These are phyloP conservation scores for Laguncularia racemosa DNA, from an alignment of 345 rosid genomes.

Conservation along the genomic window DNA sequence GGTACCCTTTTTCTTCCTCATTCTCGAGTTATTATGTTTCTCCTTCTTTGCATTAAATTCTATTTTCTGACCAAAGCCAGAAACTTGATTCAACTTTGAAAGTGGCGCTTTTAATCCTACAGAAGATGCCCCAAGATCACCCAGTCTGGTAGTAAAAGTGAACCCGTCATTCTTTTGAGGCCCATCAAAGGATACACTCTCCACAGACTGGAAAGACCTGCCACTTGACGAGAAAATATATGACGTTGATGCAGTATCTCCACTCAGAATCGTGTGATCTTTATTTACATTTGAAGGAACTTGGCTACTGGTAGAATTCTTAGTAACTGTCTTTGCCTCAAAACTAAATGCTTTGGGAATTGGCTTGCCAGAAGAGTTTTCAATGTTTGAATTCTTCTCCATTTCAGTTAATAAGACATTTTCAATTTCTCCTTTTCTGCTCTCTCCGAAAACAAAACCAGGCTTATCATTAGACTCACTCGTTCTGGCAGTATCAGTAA, in stretches of 20 bases:
- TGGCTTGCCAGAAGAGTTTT: constrained; percentile 22
- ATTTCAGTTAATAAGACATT: constrained; percentile 38
- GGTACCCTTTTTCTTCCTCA: constrained; percentile 58
- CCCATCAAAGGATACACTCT: constrained; percentile 11
- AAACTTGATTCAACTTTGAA: constrained; percentile 30
- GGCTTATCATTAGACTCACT: constrained; percentile 10
- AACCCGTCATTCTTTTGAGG: constrained; percentile 23
- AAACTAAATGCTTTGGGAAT: constrained; percentile 24
- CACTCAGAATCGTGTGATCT: constrained; percentile 7
- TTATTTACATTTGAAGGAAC: constrained; percentile 19
- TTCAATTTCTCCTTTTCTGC: constrained; percentile 34
- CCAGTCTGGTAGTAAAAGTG: constrained; percentile 29
- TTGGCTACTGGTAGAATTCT: constrained; percentile 16
- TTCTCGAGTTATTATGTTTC: constrained; percentile 26
- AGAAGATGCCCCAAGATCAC: constrained; percentile 18
- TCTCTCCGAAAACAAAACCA: constrained; percentile 14
- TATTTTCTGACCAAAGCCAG: constrained; percentile 36
- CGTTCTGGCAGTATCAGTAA: constrained; percentile 1
- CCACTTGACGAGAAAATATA: constrained; percentile 13
- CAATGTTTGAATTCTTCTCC: constrained; percentile 49
- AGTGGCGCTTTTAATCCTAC: constrained; percentile 53
- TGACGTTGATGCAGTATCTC: constrained; percentile 13
- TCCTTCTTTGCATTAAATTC: constrained; percentile 62
- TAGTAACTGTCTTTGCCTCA: constrained; percentile 24
- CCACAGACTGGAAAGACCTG: constrained; percentile 4